Evolutionary conservation across 768 basidiomycete genomes (phyloP).

Genomic region (Calvatia gigantea): DNA sequence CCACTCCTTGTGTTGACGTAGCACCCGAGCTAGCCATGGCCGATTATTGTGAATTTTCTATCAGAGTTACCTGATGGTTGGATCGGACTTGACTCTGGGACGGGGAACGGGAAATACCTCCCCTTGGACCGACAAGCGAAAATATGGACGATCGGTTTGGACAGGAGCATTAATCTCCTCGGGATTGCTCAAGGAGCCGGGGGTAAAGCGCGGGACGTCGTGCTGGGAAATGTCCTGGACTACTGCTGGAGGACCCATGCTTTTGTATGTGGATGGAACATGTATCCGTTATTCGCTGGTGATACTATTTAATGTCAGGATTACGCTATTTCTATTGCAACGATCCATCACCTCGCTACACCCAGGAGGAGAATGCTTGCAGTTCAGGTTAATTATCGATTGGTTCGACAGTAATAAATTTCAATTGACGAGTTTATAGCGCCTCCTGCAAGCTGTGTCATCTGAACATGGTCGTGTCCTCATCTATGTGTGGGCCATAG

Average conservation of each 20-base stretch:
- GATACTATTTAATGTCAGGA: constrained; percentile 55
- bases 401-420: not conserved
- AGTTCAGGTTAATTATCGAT: constrained; percentile 57
- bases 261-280: constrained; percentile 54
- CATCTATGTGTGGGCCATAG: constrained; percentile 96
- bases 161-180: constrained; percentile 79
- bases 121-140: constrained; percentile 62
- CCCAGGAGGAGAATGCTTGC: constrained; percentile 65
- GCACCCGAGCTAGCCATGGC: constrained; percentile 71
- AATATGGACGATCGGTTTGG: constrained; percentile 78
- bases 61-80: constrained; percentile 68
- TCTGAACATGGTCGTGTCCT: constrained; percentile 72
- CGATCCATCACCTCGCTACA: constrained; percentile 93
- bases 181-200: constrained; percentile 69
- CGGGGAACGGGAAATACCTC: constrained; percentile 97
- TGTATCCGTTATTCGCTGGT: not conserved
- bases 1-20: not conserved
- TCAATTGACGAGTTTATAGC: constrained; percentile 32
- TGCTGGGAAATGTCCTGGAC: constrained; percentile 76
- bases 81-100: constrained; percentile 91
- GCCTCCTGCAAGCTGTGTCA: constrained; percentile 62
- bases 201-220: constrained; percentile 59
- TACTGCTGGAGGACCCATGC: constrained; percentile 70
- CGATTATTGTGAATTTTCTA: constrained; percentile 76
- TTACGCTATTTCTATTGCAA: constrained; percentile 96